Percentiles rank a stretch among this genome's conserved stretches.
Conservation (phyloP, 2,329 filamentous ascomycete species). For the Exophiala spinifera region DNA sequence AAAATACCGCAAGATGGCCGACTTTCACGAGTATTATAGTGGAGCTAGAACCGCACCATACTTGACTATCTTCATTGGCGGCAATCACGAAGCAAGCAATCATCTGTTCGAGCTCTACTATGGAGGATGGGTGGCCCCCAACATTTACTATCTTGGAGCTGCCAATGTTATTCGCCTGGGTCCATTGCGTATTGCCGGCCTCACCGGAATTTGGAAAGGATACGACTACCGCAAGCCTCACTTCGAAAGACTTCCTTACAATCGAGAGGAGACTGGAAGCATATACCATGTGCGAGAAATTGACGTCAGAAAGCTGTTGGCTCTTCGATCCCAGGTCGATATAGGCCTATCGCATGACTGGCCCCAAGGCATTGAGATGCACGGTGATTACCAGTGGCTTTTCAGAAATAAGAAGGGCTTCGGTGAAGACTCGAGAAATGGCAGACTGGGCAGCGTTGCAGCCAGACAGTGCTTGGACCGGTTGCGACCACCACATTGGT, state of each 20-base stretch:
- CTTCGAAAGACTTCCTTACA: slow-evolving; percentile 82
- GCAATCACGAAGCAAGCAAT: slow-evolving; percentile 92
- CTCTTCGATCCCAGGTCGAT: slow-evolving; percentile 83
- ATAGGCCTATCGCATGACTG: slow-evolving; percentile 93
- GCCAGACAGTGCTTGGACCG: slow-evolving; percentile 77
- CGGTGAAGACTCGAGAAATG: slow-evolving; percentile 68
- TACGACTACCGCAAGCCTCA: slow-evolving; percentile 83
- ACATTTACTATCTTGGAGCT: slow-evolving; percentile 94
- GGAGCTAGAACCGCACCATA: slow-evolving; percentile 75
- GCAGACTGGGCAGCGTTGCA: slow-evolving; percentile 74
- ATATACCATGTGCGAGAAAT: slow-evolving; percentile 89
- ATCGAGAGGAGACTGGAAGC: slow-evolving; percentile 67
- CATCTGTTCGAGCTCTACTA: slow-evolving; percentile 92
- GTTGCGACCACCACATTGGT: slow-evolving; percentile 82
- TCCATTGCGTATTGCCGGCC: slow-evolving; percentile 78
- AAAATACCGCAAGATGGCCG: slow-evolving; percentile 84
- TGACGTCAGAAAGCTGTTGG: slow-evolving; percentile 84
- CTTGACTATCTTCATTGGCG: slow-evolving; percentile 86
- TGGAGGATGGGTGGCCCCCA: slow-evolving; percentile 93
- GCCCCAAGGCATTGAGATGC: slow-evolving; percentile 78
- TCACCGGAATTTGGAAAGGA: slow-evolving; percentile 94
- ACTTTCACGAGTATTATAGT: slow-evolving; percentile 93
- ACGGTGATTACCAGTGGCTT: slow-evolving; percentile 66
- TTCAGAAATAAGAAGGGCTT: slow-evolving; percentile 75
- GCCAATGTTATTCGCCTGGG: slow-evolving; percentile 85